Base-by-base conservation (phyloP, 441 rosid genomes). In the Eutrema salsugineum region DNA sequence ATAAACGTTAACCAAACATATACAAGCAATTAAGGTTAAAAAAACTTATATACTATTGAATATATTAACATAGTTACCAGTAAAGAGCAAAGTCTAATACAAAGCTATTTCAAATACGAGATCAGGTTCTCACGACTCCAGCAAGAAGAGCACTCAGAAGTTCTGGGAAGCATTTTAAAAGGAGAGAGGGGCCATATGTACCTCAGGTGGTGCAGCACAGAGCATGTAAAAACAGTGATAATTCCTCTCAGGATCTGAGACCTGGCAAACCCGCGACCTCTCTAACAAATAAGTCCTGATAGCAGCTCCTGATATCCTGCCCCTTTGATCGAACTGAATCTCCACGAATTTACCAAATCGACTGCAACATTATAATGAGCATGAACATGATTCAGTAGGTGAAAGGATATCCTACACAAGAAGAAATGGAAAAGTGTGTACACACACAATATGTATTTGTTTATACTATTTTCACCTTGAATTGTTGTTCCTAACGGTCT, bases 341-440 rank as follows among this genome's bases (percentile, higher is more conserved):
- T 94, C 99, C 89, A 94, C 99, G 36, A 94, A 92, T 85, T 94
- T 92, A 83, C 98, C 99, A 73, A 94, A 94, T 62, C 98, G 98
- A 85, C 97, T 94, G 81, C 75, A 77, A 49, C 70, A 81, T 73
- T 66, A 35, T n/a, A 71, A 60, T 57, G 33, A 55, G 69, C 32
- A 81, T 44, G 32, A 66, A 64, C 71, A 69, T 55, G 72, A 68
- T 61, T 46, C 30, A 72, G 33, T 33, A 59, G 19, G 66, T 36
- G 32, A 59, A 46, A 49, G 19, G 47, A 53, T 10, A 42, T 38
- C 24, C 49, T 58, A 33, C 28, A 38, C 39, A 67, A 61, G 19
- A 58, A 66, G 49, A 67, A 32, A 12, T 51, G 50, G 40, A 40
- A 27, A 63, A 33, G n/a, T 36, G 35, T n/a, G 62, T 24, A 56